phyloP scores from a whole-genome alignment of 441 rosid genomes.

The Macaranga tanarius region DNA sequence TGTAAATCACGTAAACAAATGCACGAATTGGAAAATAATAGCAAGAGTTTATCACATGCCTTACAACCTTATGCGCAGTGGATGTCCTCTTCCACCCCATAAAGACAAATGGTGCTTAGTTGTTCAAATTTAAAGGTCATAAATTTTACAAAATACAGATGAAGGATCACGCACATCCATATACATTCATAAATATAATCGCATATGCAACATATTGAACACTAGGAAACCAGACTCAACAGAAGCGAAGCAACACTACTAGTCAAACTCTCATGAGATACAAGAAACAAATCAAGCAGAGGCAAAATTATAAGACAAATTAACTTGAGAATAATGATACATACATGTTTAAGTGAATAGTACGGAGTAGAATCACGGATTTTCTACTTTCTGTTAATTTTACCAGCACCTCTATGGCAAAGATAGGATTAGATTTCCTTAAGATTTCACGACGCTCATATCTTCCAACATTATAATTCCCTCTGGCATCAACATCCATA shows the following conservation, averaged over 20 bases:
- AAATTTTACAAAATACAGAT: background rate
- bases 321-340: constrained; percentile 22
- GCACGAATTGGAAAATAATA: background rate
- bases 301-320: constrained; percentile 12
- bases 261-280: background rate
- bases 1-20: background rate
- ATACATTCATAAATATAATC: background rate
- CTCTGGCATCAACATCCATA: constrained; percentile 41
- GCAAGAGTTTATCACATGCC: background rate
- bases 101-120: constrained; percentile 1
- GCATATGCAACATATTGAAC: background rate
- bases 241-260: background rate
- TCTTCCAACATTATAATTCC: constrained; percentile 22
- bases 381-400: constrained; percentile 49
- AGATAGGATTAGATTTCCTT: constrained; percentile 40
- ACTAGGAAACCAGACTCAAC: background rate
- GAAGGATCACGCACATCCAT: background rate
- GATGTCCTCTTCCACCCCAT: background rate
- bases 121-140: background rate
- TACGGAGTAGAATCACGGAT: constrained; percentile 48
- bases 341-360: constrained; percentile 58
- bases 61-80: background rate
- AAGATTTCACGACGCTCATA: constrained; percentile 39
- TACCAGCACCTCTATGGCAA: constrained; percentile 49
- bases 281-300: background rate